Conservation (phyloP, 2,329 filamentous ascomycete genomes). For the Diplodia seriata region DNA sequence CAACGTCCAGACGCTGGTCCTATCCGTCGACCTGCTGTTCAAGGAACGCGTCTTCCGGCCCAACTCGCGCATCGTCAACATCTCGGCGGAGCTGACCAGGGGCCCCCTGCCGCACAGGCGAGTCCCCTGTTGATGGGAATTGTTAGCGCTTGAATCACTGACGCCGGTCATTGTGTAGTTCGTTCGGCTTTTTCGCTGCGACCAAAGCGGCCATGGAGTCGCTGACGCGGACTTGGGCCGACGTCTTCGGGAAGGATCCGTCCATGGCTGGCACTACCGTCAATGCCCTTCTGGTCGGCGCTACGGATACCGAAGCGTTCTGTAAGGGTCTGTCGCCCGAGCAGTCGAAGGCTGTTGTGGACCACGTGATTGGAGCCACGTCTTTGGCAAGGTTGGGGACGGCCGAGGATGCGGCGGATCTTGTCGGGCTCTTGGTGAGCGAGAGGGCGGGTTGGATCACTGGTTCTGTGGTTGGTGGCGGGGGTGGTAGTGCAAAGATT, state of each 20-base stretch:
- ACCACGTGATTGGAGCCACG: slow-evolving; percentile 33
- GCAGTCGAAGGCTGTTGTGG: background rate
- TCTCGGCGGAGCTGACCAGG: slow-evolving; percentile 37
- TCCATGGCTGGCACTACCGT: slow-evolving; percentile 39
- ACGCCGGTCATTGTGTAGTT: background rate
- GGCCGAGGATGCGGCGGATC: slow-evolving; percentile 68
- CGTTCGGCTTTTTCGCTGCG: slow-evolving; percentile 24
- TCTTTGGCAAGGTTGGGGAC: slow-evolving; percentile 39
- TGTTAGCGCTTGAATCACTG: background rate
- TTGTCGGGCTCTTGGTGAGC: slow-evolving; percentile 60
- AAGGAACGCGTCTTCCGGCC: slow-evolving; percentile 34
- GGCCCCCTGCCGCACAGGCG: slow-evolving; percentile 31
- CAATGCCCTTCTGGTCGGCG: slow-evolving; percentile 41
- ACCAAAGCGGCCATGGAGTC: slow-evolving; percentile 40
- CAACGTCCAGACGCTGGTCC: slow-evolving; percentile 39
- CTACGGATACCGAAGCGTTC: slow-evolving; percentile 41
- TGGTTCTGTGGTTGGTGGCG: slow-evolving; percentile 47
- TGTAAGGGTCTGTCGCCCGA: background rate
- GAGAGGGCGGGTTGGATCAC: slow-evolving; percentile 47
- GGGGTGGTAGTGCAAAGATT: slow-evolving; percentile 43
- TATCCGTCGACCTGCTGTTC: slow-evolving; percentile 39
- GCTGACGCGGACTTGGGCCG: slow-evolving; percentile 39
- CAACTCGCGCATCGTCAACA: slow-evolving; percentile 38
- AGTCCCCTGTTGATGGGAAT: slow-evolving; percentile 32
- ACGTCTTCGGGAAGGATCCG: slow-evolving; percentile 36